phyloP scores from a whole-genome alignment of 768 basidiomycete genomes.

The Mycena maculata region DNA sequence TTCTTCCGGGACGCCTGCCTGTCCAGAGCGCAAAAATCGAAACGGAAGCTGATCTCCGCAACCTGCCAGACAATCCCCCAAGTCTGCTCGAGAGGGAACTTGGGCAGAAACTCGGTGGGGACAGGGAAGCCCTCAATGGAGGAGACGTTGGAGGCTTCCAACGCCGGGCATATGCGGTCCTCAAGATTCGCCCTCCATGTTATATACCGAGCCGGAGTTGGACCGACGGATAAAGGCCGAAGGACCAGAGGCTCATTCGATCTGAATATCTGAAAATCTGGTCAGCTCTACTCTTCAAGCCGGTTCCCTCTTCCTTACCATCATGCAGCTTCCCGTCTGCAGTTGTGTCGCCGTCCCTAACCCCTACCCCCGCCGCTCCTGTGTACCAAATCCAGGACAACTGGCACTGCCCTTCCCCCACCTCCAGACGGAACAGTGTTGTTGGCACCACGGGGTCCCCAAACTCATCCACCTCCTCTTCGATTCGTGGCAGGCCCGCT shows the following conservation, averaged over 20 bases:
- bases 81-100: constrained; percentile 5
- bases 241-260: too few species aligned
- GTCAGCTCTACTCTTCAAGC: too few species aligned
- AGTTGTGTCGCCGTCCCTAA: background rate
- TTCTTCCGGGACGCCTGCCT: background rate
- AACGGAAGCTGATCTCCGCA: background rate
- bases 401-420: constrained; percentile 23
- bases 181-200: background rate
- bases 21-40: background rate
- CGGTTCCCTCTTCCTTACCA: background rate
- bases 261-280: too few species aligned
- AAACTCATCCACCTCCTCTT: background rate
- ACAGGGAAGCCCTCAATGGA: background rate
- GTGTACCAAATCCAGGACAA: constrained; percentile 39
- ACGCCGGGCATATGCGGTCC: background rate
- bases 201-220: too few species aligned
- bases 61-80: constrained; percentile 5
- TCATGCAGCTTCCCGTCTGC: constrained; percentile 13
- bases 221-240: too few species aligned
- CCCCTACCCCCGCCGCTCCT: background rate
- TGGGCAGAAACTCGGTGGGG: background rate
- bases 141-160: background rate
- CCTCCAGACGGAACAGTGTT: constrained; percentile 16
- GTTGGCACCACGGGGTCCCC: constrained; percentile 6
- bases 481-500: constrained; percentile 11